These are phyloP conservation scores for Colletotrichum sidae DNA, from an alignment of 2,329 filamentous ascomycete genomes.

Conservation along the genomic window DNA sequence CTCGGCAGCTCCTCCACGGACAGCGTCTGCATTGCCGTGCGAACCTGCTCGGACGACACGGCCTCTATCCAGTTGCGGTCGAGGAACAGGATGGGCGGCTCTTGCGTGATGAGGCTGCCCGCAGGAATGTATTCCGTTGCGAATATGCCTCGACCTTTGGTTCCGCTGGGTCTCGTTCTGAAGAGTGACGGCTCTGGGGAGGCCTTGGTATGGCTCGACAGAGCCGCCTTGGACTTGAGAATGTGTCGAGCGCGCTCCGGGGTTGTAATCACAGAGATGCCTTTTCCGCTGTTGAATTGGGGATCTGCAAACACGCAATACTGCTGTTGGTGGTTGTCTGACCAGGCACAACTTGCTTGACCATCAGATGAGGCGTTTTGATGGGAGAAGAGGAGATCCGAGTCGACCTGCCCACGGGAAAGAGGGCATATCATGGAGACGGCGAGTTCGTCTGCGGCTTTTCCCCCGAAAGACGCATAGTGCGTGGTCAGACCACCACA, in stretches of 20 bases:
- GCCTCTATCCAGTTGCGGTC: constrained; percentile 5
- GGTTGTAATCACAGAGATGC: constrained; percentile 15
- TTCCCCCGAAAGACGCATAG: neutral
- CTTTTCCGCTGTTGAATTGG: constrained; percentile 6
- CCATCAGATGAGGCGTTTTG: too few relatives aligned
- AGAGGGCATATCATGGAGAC: neutral
- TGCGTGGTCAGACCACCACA: neutral
- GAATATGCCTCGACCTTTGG: constrained; percentile 12
- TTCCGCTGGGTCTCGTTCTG: neutral
- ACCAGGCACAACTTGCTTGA: constrained; percentile 1
- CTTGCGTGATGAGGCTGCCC: constrained; percentile 2
- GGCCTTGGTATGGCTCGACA: neutral
- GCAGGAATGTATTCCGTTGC: neutral
- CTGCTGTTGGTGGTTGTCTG: neutral
- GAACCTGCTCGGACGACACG: constrained; percentile 4
- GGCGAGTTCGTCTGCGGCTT: neutral
- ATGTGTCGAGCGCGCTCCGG: constrained; percentile 2
- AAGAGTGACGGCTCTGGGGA: neutral
- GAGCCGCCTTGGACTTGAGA: neutral
- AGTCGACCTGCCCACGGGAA: too few relatives aligned
- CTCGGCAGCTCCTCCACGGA: constrained; percentile 3
- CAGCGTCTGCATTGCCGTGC: neutral
- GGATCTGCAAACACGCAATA: constrained; percentile 19
- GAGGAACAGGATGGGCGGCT: neutral
- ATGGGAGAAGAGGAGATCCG: too few relatives aligned